Conservation (phyloP, 2,329 filamentous ascomycete genomes). For the Alternaria panax region DNA sequence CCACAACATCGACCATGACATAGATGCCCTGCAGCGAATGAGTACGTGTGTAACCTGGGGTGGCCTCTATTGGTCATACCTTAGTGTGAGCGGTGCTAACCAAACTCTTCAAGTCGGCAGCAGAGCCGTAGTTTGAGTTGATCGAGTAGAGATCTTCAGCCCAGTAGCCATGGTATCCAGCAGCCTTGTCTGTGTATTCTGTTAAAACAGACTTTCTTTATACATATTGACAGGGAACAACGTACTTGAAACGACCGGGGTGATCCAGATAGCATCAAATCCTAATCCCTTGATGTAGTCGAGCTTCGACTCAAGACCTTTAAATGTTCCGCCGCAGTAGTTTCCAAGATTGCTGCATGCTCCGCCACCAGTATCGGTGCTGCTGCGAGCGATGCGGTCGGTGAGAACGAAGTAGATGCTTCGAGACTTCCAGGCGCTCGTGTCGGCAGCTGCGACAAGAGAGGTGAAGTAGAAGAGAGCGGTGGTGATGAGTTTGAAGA, state of each 20-base stretch:
- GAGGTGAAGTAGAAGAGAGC: constrained; percentile 24
- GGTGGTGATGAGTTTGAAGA: constrained; percentile 19
- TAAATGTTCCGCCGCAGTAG: constrained; percentile 62
- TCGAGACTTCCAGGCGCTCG: constrained; percentile 46
- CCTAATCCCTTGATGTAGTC: constrained; percentile 61
- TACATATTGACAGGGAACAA: not conserved
- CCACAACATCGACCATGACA: constrained; percentile 62
- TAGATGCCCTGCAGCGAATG: constrained; percentile 47
- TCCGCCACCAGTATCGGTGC: constrained; percentile 41
- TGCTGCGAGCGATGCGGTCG: constrained; percentile 47
- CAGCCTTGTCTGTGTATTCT: constrained; percentile 43
- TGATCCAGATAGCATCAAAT: constrained; percentile 60
- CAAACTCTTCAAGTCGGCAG: constrained; percentile 57
- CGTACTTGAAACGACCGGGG: constrained; percentile 46
- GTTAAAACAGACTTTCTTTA: not conserved
- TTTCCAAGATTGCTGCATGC: constrained; percentile 41
- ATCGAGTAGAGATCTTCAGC: constrained; percentile 56
- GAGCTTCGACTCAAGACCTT: constrained; percentile 56
- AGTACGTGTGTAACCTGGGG: not conserved
- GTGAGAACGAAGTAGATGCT: constrained; percentile 49
- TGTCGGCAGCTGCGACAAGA: constrained; percentile 39
- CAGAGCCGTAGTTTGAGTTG: constrained; percentile 59
- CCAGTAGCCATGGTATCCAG: constrained; percentile 62
- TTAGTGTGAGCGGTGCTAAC: constrained; percentile 55
- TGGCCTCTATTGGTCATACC: constrained; percentile 41